Evolutionary conservation across 805 yeast genomes (phyloP).

Genomic region (Spathaspora hagerdaliae): DNA sequence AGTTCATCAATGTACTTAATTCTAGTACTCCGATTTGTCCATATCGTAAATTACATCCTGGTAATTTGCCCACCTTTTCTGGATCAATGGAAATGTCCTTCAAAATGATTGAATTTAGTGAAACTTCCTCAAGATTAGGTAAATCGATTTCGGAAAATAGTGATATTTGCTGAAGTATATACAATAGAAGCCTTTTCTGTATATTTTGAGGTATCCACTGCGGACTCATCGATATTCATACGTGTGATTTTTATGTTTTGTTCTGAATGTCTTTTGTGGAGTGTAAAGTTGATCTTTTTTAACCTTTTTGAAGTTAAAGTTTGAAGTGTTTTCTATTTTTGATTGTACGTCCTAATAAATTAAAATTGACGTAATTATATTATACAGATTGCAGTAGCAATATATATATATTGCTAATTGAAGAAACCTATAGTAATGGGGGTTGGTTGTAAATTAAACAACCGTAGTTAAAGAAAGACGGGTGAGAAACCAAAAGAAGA

Average conservation of each 20-base stretch:
- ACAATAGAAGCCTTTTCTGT: slow-evolving; percentile 75
- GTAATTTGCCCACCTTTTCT: slow-evolving; percentile 59
- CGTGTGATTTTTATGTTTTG: not conserved
- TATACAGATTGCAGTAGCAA: no score
- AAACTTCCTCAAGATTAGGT: slow-evolving; percentile 72
- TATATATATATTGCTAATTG: no score
- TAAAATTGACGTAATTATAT: no score
- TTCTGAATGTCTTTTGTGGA: no score
- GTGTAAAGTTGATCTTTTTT: no score
- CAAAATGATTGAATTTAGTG: slow-evolving; percentile 50
- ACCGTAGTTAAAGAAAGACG: no score
- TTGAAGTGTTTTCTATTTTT: no score
- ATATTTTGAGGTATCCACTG: slow-evolving; percentile 81
- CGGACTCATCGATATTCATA: slow-evolving; percentile 19
- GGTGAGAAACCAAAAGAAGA: no score
- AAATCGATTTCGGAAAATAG: slow-evolving; percentile 79
- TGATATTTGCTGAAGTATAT: slow-evolving; percentile 75
- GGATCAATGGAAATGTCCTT: slow-evolving; percentile 69
- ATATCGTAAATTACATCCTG: slow-evolving; percentile 58
- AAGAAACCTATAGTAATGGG: no score
- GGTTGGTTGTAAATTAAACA: no score
- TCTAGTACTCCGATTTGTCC: slow-evolving; percentile 57
- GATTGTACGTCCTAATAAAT: no score
- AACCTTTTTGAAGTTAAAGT: no score
- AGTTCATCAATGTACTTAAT: slow-evolving; percentile 44